A percentile compares a stretch with the other conserved stretches of the same genome.
Conservation (phyloP, 257 asterid species). For the Jacaranda copaia region DNA sequence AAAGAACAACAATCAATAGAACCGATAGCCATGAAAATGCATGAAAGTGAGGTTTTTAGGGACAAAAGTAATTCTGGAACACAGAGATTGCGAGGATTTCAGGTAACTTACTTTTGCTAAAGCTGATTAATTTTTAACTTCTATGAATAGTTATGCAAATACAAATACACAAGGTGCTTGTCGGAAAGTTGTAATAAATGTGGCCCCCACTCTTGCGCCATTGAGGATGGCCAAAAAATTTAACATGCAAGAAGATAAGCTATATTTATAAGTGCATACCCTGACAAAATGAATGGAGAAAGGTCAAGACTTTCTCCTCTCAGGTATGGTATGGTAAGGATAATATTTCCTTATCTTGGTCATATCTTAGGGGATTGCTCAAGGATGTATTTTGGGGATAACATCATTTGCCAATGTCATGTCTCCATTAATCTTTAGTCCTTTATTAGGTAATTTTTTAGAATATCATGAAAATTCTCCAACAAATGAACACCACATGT, state of each 20-base stretch:
- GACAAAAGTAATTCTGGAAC: not conserved
- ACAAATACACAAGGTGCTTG: not conserved
- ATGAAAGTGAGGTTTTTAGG: not conserved
- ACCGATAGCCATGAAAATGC: constrained; percentile 9
- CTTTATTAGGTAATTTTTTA: too few species aligned
- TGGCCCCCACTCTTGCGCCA: not conserved
- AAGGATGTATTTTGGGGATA: too few species aligned
- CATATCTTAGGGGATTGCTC: too few species aligned
- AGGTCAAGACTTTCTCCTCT: not conserved
- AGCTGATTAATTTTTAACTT: not conserved
- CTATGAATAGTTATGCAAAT: not conserved
- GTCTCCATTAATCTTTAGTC: too few species aligned
- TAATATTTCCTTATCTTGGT: too few species aligned
- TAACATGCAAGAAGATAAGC: not conserved
- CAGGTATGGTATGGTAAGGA: not conserved
- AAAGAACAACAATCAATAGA: not conserved
- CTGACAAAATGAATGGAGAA: not conserved
- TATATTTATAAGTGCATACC: not conserved
- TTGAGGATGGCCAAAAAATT: not conserved
- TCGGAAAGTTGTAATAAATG: not conserved
- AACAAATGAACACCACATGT: too few species aligned
- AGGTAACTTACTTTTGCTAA: not conserved
- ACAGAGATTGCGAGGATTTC: not conserved
- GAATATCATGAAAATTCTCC: too few species aligned
- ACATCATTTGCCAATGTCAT: too few species aligned